Base-by-base conservation (phyloP, 164 flowering plant genomes). In the Houttuynia cordata region DNA sequence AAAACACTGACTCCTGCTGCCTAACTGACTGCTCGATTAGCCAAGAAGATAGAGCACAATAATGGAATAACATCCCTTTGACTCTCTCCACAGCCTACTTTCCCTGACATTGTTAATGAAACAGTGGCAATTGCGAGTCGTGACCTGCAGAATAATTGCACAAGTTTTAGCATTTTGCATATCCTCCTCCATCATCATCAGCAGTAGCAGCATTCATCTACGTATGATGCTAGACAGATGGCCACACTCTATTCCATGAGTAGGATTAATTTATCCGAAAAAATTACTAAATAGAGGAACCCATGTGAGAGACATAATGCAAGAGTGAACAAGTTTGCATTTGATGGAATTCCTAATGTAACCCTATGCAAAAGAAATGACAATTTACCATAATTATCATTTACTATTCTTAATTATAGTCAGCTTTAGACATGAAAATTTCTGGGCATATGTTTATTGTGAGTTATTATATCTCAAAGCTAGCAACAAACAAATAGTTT, bases 21-120 rank as follows among this genome's bases (percentile, higher is more conserved):
- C 76, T 90, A 97, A 51, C 82, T 82, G 30, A 83, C 81, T 61
- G 94, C 94, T 72, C 76, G 87, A 68, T 93, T 89, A 59, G 96
- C 86, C 78, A 87, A 77, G 76, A 93, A 93, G 71, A 93, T 83
- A 49, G 94, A 83, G 75, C 98, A 93, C 53, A 93, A 63, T 20
- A 93, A 68, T 51, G 86, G 80, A 76, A 93, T 87, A 23, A 86
- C 85, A 75, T 76, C 80, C 66, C 63, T 77, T 19, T 64, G 71
- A 53, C 58, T 68, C 58, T 70, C 72, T 42, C 63, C 67, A 25
- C 58, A 62, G 51, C 70, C 69, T 34, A 68, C 53, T 68, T 76
- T 77, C 56, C 64, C 69, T 9, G 72, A 67, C 56, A 61, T 64
- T 8, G 80, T 81, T 25, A 82, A 65, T 7, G 78, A 60, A 62